Evolutionary conservation across 2,329 filamentous ascomycete genomes (phyloP), one percentile per base, ranked within the genome.

Genomic region (Alternaria novae-zelandiae): DNA sequence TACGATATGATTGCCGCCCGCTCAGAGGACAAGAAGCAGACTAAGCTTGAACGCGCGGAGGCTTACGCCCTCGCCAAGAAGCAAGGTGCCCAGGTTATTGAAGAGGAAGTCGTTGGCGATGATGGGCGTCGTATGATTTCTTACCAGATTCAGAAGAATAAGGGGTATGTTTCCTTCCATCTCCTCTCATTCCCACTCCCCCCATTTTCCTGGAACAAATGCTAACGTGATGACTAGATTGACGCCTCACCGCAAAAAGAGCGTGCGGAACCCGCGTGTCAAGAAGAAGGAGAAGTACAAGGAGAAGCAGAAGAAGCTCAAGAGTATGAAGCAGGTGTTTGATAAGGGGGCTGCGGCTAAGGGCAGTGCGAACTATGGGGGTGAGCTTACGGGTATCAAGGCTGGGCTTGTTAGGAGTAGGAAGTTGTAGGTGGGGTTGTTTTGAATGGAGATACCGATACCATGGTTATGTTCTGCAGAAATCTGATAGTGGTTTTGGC

Each of bases 241-340:
- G 67, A 90, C 93, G 63, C 93, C 94, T 50, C 91, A 91, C 81
- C 87, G 95, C 68, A 96, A 91, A 86, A 98, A 99, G 89, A 94
- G 97, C 73, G 91, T 94, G 62, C 86, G 95, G 67, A 99, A 99
- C 83, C 94, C 96, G 36, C 87, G 96, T 79, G 95, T 98, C 69
- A 99, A 98, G 91, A 98, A 97, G 91, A 89, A 93, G 82, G 93
- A 93, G 89, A 94, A 93, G 88, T 99, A 89, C 80, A 94, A 96
- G 78, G 91, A 94, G 81, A 97, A 97, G 87, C 91, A 95, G 88
- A 98, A 97, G 92, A 97, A 98, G 86, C 82, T 98, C 77, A 89
- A 88, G 74, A 95, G 91, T 78, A 92, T 94, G 84, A 93, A 91
- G 83, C 88, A 92, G 9, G 86, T 93, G 13, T 98, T 94, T 84